A percentile compares a stretch with the other conserved stretches of the same genome.
These are phyloP conservation scores for Nicotiana otophora DNA, from an alignment of 257 asterid species.

Conservation along the genomic window DNA sequence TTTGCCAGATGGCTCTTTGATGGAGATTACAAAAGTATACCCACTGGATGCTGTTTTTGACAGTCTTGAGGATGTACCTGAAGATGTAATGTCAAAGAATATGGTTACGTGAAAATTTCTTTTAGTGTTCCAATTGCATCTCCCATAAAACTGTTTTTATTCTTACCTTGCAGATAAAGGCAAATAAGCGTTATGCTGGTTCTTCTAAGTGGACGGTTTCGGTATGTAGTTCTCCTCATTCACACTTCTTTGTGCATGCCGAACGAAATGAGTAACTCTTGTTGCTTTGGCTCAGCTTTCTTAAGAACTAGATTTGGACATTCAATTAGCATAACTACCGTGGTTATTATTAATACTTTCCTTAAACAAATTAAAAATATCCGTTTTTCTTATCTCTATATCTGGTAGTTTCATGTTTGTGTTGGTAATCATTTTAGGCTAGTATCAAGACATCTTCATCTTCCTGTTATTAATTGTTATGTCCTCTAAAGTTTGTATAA, in stretches of 20 bases:
- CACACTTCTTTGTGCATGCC: background rate
- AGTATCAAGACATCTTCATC: background rate
- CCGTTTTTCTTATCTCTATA: background rate
- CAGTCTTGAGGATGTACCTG: conserved; percentile 72
- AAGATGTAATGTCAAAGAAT: conserved; percentile 48
- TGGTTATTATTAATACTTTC: background rate
- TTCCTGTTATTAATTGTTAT: background rate
- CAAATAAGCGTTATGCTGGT: conserved; percentile 84
- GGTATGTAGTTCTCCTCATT: conserved; percentile 21
- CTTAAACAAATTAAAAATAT: background rate
- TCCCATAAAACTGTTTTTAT: background rate
- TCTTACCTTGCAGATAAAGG: conserved; percentile 50
- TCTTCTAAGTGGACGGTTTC: conserved; percentile 80
- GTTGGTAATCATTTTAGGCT: background rate
- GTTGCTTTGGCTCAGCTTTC: too few relatives aligned
- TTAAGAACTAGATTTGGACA: too few relatives aligned
- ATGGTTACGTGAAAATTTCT: background rate
- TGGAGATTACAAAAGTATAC: conserved; percentile 83
- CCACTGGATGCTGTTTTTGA: conserved; percentile 85
- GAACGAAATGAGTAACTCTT: background rate
- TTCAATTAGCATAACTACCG: background rate
- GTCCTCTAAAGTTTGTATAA: background rate
- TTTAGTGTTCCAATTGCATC: background rate
- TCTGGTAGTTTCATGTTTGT: background rate
- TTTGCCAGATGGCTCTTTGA: conserved; percentile 84